phyloP scores from a whole-genome alignment of 345 rosid genomes.

The Excoecaria agallocha region DNA sequence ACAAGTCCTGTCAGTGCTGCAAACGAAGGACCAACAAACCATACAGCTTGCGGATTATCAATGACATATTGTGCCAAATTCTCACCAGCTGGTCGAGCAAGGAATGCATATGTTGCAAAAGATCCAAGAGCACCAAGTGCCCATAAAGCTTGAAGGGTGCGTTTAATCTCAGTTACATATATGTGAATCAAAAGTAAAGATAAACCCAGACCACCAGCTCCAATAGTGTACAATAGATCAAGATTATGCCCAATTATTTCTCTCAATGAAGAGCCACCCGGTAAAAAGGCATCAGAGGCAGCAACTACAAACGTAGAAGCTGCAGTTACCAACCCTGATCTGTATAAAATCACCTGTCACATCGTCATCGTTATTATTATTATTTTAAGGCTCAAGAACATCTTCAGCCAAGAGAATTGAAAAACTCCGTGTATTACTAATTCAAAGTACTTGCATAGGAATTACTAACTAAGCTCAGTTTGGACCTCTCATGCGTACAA shows the following conservation, averaged over 20 bases:
- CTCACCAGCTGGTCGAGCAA: constrained; percentile 70
- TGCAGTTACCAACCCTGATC: constrained; percentile 78
- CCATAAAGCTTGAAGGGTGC: constrained; percentile 93
- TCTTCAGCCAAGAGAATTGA: too few species aligned
- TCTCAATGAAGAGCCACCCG: constrained; percentile 41
- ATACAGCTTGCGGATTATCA: constrained; percentile 58
- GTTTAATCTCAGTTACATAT: constrained; percentile 86
- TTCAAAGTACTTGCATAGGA: neutral
- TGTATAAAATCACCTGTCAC: constrained; percentile 74
- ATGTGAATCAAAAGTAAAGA: constrained; percentile 81
- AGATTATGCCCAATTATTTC: constrained; percentile 57
- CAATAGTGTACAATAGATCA: constrained; percentile 57
- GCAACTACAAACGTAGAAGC: constrained; percentile 79
- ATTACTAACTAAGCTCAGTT: neutral
- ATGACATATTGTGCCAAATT: constrained; percentile 68
- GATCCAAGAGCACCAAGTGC: constrained; percentile 76
- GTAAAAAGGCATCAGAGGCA: constrained; percentile 71
- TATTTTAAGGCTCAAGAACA: neutral
- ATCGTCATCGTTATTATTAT: neutral
- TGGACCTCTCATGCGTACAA: too few species aligned
- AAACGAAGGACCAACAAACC: constrained; percentile 94
- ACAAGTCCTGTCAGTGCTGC: constrained; percentile 89
- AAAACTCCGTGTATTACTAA: neutral
- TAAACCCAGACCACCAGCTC: constrained; percentile 79
- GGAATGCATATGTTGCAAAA: constrained; percentile 47